A percentile compares a stretch with the other conserved stretches of the same genome.
These are phyloP conservation scores for Penicillium capsulatum DNA, from an alignment of 2,329 filamentous ascomycete genomes.

Conservation along the genomic window DNA sequence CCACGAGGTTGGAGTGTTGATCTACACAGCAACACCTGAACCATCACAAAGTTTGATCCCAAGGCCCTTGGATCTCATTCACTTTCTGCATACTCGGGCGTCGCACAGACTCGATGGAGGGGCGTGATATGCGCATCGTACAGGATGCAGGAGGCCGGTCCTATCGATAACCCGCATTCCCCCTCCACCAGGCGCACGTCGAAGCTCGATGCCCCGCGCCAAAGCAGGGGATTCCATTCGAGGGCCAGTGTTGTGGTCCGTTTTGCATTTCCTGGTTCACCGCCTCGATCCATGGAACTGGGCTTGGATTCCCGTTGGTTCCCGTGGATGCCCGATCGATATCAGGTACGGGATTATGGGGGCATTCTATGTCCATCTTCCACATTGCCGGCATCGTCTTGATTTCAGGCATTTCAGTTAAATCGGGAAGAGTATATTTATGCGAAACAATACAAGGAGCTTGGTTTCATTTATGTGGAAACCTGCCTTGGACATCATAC, in stretches of 20 bases:
- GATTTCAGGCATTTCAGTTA: too few relatives aligned
- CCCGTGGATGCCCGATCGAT: slow-evolving; percentile 7
- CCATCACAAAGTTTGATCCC: neutral
- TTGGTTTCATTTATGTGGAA: too few relatives aligned
- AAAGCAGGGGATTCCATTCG: too few relatives aligned
- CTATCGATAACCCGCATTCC: slow-evolving; percentile 32
- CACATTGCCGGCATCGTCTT: too few relatives aligned
- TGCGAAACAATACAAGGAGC: too few relatives aligned
- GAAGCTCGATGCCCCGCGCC: too few relatives aligned
- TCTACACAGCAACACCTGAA: neutral
- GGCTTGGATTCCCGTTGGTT: slow-evolving; percentile 1
- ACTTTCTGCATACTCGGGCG: slow-evolving; percentile 7
- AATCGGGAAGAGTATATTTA: too few relatives aligned
- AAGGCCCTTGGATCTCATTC: slow-evolving; percentile 2
- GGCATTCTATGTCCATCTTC: too few relatives aligned
- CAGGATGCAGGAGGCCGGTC: slow-evolving; percentile 14
- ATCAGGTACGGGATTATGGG: neutral
- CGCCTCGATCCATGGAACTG: neutral
- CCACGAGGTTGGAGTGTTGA: neutral
- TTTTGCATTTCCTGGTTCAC: slow-evolving; percentile 1
- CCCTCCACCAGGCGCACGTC: slow-evolving; percentile 22
- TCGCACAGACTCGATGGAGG: slow-evolving; percentile 11
- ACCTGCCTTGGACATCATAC: too few relatives aligned
- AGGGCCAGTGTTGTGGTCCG: neutral
- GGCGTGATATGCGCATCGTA: slow-evolving; percentile 8